Evolutionary conservation across 495 filamentous ascomycete species (phyloP), one percentile per base, ranked within the genome.

Genomic region (Oidiodendron maius): DNA sequence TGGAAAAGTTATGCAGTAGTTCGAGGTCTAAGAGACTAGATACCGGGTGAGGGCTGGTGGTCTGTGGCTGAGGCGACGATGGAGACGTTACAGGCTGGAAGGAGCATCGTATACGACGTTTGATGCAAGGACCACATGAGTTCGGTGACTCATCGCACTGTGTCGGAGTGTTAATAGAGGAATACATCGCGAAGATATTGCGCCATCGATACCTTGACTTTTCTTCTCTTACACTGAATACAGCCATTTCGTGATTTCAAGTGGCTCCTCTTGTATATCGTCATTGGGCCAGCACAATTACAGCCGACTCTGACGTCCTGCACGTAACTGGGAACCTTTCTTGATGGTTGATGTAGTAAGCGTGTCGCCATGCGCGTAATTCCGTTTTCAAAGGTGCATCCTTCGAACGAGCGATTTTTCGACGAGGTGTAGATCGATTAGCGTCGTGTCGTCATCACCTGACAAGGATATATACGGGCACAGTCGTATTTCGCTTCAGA

Each of bases 131-230:
- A 42, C 20, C 9, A 23, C 40, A 42, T 11, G n/a, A n/a, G 10
- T 42, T 24, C 2, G 40, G 40, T 12, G 40, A 42, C 26, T 42
- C 40, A 23, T 42, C 40, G 20, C 40, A 42, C 40, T 42, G 22
- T 42, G n/a, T n/a, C n/a, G 17, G 8, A 2, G 16, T 22, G 40
- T 42, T 15, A 42, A 24, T 42, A 11, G 16, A 11, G 18, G 35
- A 37, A 4, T 4, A 5, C 5, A 8, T 15, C 12, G 26, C 6
- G 40, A 23, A 42, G 22, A 18, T 13, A 42, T 24, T 24, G n/a
- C n/a, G 16, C n/a, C n/a, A 11, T 2, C 10, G 4, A 8, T 42
- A 42, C 40, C 40, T 42, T 42, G 17, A 42, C 40, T 24, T 42
- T 42, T 15, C 40, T 21, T 24, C 26, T 42, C 40, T 42, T 42